These are phyloP conservation scores for Spinacia oleracea DNA, from an alignment of 179 eudicot species.

Conservation along the genomic window DNA sequence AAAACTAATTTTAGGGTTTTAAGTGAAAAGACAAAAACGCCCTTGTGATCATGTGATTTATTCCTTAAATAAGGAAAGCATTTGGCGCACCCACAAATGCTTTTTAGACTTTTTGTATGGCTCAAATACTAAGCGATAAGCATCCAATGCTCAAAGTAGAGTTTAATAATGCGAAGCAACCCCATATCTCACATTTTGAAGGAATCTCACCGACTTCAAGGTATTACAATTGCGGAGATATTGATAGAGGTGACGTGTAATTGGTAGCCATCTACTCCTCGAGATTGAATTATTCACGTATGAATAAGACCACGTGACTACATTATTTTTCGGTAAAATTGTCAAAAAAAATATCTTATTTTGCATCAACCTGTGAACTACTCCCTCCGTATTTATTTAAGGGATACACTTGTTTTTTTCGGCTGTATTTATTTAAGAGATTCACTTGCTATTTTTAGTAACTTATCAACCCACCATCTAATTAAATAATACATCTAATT, in stretches of 20 bases:
- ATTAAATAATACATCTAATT: too few relatives aligned
- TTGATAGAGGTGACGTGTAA: neutral
- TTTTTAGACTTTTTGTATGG: neutral
- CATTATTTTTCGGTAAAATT: too few relatives aligned
- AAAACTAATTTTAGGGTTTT: slow-evolving; percentile 8
- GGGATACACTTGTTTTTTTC: too few relatives aligned
- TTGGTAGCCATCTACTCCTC: too few relatives aligned
- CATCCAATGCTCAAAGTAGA: neutral
- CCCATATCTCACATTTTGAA: neutral
- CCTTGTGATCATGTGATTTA: neutral
- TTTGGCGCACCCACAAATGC: neutral
- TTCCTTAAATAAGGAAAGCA: neutral
- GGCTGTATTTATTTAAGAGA: too few relatives aligned
- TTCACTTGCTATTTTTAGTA: too few relatives aligned
- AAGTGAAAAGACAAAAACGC: slow-evolving; percentile 1
- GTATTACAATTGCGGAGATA: neutral
- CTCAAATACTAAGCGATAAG: neutral
- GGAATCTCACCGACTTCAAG: neutral
- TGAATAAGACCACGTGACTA: too few relatives aligned
- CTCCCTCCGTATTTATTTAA: too few relatives aligned
- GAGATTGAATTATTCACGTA: too few relatives aligned
- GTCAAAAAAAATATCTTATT: too few relatives aligned
- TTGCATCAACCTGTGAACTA: too few relatives aligned
- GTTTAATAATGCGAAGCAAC: neutral
- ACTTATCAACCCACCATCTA: too few relatives aligned